Evolutionary conservation across 768 basidiomycete species (phyloP).

Genomic region (Termitomyces sp.): DNA sequence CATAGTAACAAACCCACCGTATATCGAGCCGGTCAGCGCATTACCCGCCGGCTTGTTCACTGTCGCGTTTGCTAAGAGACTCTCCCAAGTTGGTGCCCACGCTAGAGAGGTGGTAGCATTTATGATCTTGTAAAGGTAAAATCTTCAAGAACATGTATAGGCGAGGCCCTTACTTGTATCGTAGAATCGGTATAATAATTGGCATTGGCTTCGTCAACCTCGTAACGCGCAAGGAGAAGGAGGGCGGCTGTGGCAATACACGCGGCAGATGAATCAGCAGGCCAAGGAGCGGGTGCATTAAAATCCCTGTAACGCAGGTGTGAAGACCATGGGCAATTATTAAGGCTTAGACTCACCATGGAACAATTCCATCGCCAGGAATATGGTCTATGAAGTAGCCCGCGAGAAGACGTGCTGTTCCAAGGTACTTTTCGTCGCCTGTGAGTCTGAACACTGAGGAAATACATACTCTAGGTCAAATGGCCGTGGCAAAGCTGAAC

Average conservation of each 20-base stretch:
- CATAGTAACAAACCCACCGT: conserved; percentile 24
- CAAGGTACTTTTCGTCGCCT: conserved; percentile 43
- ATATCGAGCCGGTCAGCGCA: conserved; percentile 16
- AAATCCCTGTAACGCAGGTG: conserved; percentile 52
- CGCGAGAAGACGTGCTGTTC: conserved; percentile 57
- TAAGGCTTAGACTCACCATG: conserved; percentile 42
- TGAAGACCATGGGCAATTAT: background rate
- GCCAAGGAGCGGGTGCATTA: conserved; percentile 57
- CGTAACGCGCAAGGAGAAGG: conserved; percentile 47
- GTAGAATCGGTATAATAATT: conserved; percentile 46
- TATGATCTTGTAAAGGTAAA: conserved; percentile 8
- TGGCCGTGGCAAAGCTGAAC: background rate
- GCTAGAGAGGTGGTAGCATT: conserved; percentile 13
- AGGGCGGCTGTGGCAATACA: conserved; percentile 59
- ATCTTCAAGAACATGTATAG: too few species aligned
- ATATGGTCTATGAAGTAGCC: conserved; percentile 57
- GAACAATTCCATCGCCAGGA: conserved; percentile 60
- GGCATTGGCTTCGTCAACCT: conserved; percentile 28
- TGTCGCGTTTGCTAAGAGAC: conserved; percentile 17
- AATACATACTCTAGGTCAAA: background rate
- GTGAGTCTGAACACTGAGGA: conserved; percentile 58
- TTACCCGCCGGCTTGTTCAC: conserved; percentile 16
- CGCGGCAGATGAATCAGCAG: conserved; percentile 70
- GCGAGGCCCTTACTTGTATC: conserved; percentile 30
- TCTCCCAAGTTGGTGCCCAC: conserved; percentile 17